Percentiles rank a stretch among this genome's conserved stretches.
phyloP scores from a whole-genome alignment of 768 basidiomycete genomes.

The Cyathus striatus region DNA sequence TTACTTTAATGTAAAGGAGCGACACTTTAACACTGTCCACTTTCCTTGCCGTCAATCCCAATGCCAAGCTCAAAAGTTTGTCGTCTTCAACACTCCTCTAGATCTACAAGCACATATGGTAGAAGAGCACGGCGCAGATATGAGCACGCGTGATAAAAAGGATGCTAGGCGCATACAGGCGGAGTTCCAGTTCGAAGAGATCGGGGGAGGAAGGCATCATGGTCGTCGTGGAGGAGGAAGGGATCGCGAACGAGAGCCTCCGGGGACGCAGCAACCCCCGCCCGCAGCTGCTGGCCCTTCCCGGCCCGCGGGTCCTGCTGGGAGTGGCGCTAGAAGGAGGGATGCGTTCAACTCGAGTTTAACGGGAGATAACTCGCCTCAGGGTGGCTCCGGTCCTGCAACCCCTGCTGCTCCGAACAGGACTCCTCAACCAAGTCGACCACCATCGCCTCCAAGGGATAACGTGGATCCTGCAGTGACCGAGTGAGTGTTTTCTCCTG shows the following conservation, averaged over 20 bases:
- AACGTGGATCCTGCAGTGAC: slow-evolving; percentile 49
- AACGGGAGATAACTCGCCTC: slow-evolving; percentile 31
- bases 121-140: slow-evolving; percentile 71
- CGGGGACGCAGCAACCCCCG: slow-evolving; percentile 8
- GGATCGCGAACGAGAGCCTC: slow-evolving; percentile 40
- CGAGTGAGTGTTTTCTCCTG: slow-evolving; percentile 38
- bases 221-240: slow-evolving; percentile 41
- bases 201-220: slow-evolving; percentile 28
- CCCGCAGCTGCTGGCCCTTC: slow-evolving; percentile 3
- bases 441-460: slow-evolving; percentile 33
- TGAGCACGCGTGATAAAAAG: slow-evolving; percentile 64
- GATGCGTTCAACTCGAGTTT: slow-evolving; percentile 60
- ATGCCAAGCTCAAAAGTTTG: slow-evolving; percentile 87
- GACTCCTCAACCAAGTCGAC: slow-evolving; percentile 22
- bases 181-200: slow-evolving; percentile 59
- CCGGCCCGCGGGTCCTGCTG: neutral
- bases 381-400: slow-evolving; percentile 12
- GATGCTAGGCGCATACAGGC: slow-evolving; percentile 69
- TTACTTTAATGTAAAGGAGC: slow-evolving; percentile 46
- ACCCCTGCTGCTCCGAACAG: slow-evolving; percentile 11
- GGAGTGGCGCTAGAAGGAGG: slow-evolving; percentile 38
- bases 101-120: slow-evolving; percentile 93
- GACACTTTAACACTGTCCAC: slow-evolving; percentile 73
- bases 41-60: slow-evolving; percentile 67
- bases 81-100: slow-evolving; percentile 83